Percentiles rank a stretch among this genome's conserved stretches.
These are phyloP conservation scores for Crithidia fasciculata DNA, from an alignment of 208 protist genomes.

Conservation along the genomic window DNA sequence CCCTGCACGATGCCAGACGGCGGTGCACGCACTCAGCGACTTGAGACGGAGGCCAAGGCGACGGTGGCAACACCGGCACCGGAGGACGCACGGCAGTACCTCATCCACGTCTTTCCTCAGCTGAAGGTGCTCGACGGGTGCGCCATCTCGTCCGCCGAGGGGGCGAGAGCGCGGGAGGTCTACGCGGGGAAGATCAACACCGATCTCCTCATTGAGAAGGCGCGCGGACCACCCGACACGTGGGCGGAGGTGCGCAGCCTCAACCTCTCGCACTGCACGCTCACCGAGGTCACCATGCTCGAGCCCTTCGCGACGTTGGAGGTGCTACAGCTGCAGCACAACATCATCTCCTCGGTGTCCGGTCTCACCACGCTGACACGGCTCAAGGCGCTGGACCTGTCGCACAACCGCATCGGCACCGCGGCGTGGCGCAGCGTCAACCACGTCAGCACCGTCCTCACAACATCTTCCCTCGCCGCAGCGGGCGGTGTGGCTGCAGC, in stretches of 20 bases:
- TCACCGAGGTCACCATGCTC: constrained; percentile 74
- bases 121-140: constrained; percentile 92
- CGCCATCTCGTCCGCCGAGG: constrained; percentile 61
- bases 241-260: constrained; percentile 65
- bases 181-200: constrained; percentile 84
- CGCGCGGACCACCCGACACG: constrained; percentile 26
- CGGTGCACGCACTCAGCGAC: neutral
- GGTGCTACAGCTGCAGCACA: constrained; percentile 84
- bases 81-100: constrained; percentile 58
- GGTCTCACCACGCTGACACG: constrained; percentile 54
- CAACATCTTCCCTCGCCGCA: too few species aligned
- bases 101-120: constrained; percentile 91
- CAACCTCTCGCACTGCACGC: constrained; percentile 79
- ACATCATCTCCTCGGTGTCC: constrained; percentile 59
- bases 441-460: neutral
- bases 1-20: constrained; percentile 33
- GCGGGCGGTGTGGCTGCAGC: too few species aligned
- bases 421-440: constrained; percentile 24
- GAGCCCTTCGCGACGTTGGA: constrained; percentile 66
- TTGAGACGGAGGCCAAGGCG: neutral
- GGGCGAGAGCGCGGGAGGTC: constrained; percentile 57
- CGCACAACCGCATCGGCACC: constrained; percentile 72
- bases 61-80: constrained; percentile 29
- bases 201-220: constrained; percentile 76
- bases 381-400: constrained; percentile 83